Evolutionary conservation across 805 yeast species (phyloP).

Genomic region (Yarrowia bubula): DNA sequence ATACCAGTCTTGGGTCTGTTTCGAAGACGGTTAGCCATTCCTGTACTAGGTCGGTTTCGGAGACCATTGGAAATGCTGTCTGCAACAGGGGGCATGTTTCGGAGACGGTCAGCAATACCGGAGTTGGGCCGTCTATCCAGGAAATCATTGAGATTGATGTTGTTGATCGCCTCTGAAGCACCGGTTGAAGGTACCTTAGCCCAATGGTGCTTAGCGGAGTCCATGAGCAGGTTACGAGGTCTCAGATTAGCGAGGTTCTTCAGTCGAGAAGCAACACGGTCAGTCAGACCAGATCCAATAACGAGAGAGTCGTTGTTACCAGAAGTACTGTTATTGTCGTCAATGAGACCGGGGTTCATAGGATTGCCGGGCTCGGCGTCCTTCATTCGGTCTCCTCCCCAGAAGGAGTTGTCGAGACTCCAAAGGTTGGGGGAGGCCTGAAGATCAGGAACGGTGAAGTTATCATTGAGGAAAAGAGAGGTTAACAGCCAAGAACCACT

Average conservation of each 20-base stretch:
- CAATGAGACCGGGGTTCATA: conserved; percentile 55
- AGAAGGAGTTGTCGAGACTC: conserved; percentile 61
- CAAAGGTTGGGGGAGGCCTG: conserved; percentile 51
- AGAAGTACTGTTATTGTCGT: conserved; percentile 50
- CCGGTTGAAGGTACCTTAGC: background rate
- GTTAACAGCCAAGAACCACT: conserved; percentile 86
- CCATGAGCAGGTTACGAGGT: background rate
- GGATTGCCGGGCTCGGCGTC: conserved; percentile 5
- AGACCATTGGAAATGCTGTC: conserved; percentile 37
- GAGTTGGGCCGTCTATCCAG: conserved; percentile 15
- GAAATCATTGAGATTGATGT: background rate
- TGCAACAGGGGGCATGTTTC: background rate
- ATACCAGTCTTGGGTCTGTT: background rate
- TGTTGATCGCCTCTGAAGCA: background rate
- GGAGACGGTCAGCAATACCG: conserved; percentile 42
- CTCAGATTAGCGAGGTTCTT: background rate
- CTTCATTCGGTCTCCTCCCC: conserved; percentile 54
- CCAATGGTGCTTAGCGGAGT: background rate
- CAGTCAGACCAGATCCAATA: background rate
- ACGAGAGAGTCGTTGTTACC: background rate
- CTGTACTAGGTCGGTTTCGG: background rate
- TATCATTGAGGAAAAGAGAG: conserved; percentile 65
- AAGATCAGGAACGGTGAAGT: conserved; percentile 65
- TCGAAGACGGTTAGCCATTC: background rate
- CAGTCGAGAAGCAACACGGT: background rate